phyloP scores from a whole-genome alignment of 1,139 yeast genomes.

The Protomyces inundatus region DNA sequence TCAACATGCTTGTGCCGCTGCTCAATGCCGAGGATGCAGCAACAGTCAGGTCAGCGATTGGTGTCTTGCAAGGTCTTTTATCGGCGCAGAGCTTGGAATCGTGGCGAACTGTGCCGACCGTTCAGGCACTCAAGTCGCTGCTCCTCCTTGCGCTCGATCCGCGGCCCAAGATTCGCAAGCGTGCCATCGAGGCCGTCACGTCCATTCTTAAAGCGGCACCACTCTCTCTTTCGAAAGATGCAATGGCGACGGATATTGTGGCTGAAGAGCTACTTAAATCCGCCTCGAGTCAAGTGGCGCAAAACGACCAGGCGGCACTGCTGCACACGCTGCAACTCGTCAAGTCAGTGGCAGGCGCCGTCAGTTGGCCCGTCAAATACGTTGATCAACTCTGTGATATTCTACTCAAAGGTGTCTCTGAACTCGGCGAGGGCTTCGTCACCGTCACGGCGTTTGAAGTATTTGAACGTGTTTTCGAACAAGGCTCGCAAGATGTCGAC shows the following conservation, averaged over 20 bases:
- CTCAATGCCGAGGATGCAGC: conserved; percentile 79
- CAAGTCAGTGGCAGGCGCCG: conserved; percentile 54
- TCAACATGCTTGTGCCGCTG: conserved; percentile 75
- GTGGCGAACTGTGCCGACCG: conserved; percentile 55
- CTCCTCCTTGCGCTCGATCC: conserved; percentile 77
- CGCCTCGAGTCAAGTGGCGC: conserved; percentile 8
- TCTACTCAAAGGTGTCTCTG: conserved; percentile 62
- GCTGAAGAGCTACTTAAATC: conserved; percentile 19
- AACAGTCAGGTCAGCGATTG: conserved; percentile 72
- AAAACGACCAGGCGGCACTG: conserved; percentile 53
- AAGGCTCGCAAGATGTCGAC: conserved; percentile 56
- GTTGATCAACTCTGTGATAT: conserved; percentile 71
- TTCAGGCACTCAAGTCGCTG: conserved; percentile 71
- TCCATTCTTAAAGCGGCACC: conserved; percentile 48
- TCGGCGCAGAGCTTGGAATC: conserved; percentile 73
- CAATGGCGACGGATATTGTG: conserved; percentile 8
- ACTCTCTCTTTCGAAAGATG: conserved; percentile 11
- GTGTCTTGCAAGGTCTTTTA: conserved; percentile 73
- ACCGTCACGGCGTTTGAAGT: conserved; percentile 78
- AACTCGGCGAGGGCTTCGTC: conserved; percentile 76
- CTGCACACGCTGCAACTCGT: conserved; percentile 77
- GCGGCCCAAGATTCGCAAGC: conserved; percentile 91
- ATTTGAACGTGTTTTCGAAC: conserved; percentile 79
- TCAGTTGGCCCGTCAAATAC: conserved; percentile 73
- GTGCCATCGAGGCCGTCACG: conserved; percentile 82